These are phyloP conservation scores for Aspergillus texensis DNA, from an alignment of 2,329 filamentous ascomycete genomes.

Conservation along the genomic window DNA sequence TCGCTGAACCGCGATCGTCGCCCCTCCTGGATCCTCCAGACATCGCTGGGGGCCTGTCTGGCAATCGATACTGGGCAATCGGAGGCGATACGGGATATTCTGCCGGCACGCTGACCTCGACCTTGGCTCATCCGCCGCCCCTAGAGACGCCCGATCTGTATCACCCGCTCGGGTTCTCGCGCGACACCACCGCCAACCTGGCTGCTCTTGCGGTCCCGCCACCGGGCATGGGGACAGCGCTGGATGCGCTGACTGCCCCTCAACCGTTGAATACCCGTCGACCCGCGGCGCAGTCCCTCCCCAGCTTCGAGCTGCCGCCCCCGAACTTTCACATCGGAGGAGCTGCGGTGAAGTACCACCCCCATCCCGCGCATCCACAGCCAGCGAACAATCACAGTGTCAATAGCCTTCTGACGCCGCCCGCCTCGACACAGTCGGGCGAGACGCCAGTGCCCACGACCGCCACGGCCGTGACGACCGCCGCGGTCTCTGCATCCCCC, in stretches of 20 bases:
- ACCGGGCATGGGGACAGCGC: conserved; percentile 63
- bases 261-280: conserved; percentile 68
- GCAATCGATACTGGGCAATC: conserved; percentile 52
- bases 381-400: conserved; percentile 57
- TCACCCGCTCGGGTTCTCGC: conserved; percentile 44
- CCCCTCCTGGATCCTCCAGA: conserved; percentile 55
- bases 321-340: conserved; percentile 52
- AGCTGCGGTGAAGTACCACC: conserved; percentile 54
- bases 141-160: conserved; percentile 40
- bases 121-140: conserved; percentile 44
- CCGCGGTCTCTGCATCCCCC: conserved; percentile 29
- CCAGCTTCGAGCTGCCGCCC: conserved; percentile 69
- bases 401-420: conserved; percentile 65
- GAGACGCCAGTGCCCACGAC: conserved; percentile 45
- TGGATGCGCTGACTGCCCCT: conserved; percentile 63
- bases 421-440: conserved; percentile 58
- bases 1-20: conserved; percentile 41
- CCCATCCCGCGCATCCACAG: conserved; percentile 42
- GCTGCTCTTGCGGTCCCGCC: conserved; percentile 63
- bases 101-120: conserved; percentile 39
- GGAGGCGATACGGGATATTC: conserved; percentile 38
- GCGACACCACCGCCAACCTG: conserved; percentile 58
- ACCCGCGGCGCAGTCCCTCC: conserved; percentile 69
- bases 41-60: conserved; percentile 49
- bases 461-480: conserved; percentile 40